Conservation (phyloP, 148 eudicot species). For the Polygonum aviculare region DNA sequence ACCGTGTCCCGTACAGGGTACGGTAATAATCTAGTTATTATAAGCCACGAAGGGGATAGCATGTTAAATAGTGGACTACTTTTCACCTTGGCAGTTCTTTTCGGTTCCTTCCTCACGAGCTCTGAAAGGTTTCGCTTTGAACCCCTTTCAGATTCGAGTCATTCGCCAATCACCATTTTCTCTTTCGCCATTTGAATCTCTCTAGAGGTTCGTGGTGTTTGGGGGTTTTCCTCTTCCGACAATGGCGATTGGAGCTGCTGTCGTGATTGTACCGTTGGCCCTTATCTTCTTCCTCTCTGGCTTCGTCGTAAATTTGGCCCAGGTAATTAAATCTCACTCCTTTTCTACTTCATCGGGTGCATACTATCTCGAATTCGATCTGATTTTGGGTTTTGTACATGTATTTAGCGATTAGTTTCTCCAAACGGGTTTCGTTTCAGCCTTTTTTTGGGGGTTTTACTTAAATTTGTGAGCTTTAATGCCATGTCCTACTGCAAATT, state of each 20-base stretch:
- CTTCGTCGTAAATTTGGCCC: conserved; percentile 65
- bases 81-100: background rate
- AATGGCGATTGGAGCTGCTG: conserved; percentile 74
- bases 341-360: background rate
- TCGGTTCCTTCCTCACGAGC: background rate
- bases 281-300: conserved; percentile 77
- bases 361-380: conserved; percentile 5
- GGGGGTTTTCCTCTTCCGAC: background rate
- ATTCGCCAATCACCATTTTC: conserved; percentile 3
- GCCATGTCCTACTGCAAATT: background rate
- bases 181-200: conserved; percentile 15
- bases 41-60: no score
- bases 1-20: no score
- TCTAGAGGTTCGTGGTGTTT: background rate
- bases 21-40: no score
- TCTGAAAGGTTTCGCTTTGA: background rate
- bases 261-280: conserved; percentile 66
- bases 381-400: background rate
- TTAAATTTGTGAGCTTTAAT: background rate
- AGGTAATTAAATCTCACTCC: conserved; percentile 26
- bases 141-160: background rate
- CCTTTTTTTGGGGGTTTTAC: background rate
- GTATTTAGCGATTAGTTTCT: background rate
- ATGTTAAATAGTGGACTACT: no score
- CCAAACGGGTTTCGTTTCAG: background rate